Evolutionary conservation across 2,329 filamentous ascomycete species (phyloP).

Genomic region (Sclerotiophoma versabilis): DNA sequence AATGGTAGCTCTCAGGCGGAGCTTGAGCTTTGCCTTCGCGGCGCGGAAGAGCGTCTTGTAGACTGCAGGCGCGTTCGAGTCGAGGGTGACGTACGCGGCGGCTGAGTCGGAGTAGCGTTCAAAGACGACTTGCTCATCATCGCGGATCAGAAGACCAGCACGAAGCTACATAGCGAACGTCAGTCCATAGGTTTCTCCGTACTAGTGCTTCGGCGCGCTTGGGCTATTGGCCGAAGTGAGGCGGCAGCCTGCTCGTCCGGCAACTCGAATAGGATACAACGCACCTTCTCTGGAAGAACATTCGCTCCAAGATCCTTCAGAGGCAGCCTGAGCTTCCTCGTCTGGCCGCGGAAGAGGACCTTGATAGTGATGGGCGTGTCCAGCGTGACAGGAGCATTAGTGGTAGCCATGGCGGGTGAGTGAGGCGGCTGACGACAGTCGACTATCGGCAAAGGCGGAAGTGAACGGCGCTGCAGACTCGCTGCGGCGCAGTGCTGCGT

Average conservation of each 20-base stretch:
- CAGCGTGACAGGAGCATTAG: conserved; percentile 60
- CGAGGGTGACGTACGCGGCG: conserved; percentile 78
- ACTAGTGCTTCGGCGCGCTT: conserved; percentile 1
- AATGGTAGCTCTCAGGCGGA: conserved; percentile 79
- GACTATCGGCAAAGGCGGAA: background rate
- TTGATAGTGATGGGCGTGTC: conserved; percentile 87
- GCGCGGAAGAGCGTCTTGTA: conserved; percentile 98
- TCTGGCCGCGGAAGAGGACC: conserved; percentile 76
- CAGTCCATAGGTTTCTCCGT: conserved; percentile 20
- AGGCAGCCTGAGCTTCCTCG: conserved; percentile 86
- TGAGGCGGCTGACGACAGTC: conserved; percentile 7
- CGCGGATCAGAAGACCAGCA: conserved; percentile 68
- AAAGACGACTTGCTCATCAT: conserved; percentile 70
- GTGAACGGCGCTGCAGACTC: conserved; percentile 19
- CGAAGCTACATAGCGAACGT: conserved; percentile 60
- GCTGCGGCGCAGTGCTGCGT: conserved; percentile 17
- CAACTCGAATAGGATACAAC: conserved; percentile 39
- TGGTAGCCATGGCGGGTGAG: conserved; percentile 48
- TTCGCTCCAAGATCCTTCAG: conserved; percentile 80
- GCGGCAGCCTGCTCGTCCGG: conserved; percentile 27
- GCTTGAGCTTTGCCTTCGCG: conserved; percentile 97
- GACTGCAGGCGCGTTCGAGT: conserved; percentile 77
- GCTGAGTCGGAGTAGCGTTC: conserved; percentile 97
- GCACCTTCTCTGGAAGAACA: conserved; percentile 83
- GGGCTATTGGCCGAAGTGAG: conserved; percentile 18